Evolutionary conservation across 441 rosid species (phyloP).

Genomic region (Corymbia calophylla): DNA sequence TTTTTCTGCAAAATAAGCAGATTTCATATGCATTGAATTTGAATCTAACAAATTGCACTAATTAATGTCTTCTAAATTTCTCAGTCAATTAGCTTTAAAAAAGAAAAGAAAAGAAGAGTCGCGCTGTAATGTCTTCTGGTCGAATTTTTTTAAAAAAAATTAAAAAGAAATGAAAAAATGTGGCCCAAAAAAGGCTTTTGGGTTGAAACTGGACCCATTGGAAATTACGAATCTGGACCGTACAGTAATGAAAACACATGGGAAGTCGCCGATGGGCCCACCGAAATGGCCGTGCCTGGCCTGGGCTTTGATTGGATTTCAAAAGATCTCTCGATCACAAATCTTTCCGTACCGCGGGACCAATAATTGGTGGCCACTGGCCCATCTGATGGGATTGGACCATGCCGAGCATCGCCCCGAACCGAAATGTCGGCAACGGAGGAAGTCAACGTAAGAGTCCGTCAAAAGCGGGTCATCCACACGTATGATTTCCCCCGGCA

Average conservation of each 20-base stretch:
- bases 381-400: neutral
- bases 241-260: neutral
- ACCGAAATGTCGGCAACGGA: neutral
- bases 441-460: neutral
- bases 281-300: neutral
- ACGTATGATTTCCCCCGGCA: neutral
- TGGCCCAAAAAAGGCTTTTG: neutral
- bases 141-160: neutral
- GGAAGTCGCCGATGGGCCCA: neutral
- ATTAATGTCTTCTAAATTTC: neutral
- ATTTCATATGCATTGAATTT: neutral
- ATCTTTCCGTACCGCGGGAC: neutral
- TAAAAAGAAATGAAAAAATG: neutral
- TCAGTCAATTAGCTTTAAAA: neutral
- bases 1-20: neutral
- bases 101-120: fast-evolving
- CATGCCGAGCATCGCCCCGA: neutral
- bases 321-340: neutral
- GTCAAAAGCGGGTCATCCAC: neutral
- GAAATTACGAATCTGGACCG: neutral
- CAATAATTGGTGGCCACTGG: neutral
- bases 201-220: neutral
- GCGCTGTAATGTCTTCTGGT: neutral
- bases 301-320: neutral
- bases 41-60: neutral